Percentiles rank a stretch among this genome's conserved stretches.
phyloP scores from a whole-genome alignment of 2,329 filamentous ascomycete species.

The Sporothrix inflata region DNA sequence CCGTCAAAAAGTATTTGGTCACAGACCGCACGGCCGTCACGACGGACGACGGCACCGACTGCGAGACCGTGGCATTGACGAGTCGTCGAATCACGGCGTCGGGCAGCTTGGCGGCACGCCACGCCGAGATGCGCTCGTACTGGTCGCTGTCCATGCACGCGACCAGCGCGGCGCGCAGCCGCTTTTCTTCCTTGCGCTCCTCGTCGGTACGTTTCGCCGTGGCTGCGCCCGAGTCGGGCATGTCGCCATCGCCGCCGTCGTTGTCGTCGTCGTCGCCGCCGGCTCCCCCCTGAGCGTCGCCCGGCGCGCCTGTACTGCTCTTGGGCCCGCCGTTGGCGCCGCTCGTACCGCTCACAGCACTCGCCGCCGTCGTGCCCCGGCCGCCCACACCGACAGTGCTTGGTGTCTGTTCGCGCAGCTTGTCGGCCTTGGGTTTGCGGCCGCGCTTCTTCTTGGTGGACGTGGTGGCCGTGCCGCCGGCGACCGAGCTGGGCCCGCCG shows the following conservation, averaged over 20 bases:
- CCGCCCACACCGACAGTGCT: slow-evolving; percentile 47
- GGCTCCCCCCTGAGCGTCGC: slow-evolving; percentile 47
- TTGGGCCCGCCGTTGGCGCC: slow-evolving; percentile 40
- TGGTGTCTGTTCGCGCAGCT: slow-evolving; percentile 48
- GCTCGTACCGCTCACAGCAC: slow-evolving; percentile 37
- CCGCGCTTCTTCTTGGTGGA: slow-evolving; percentile 62
- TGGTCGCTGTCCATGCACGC: slow-evolving; percentile 68
- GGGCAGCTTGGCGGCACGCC: slow-evolving; percentile 69
- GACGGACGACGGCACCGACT: slow-evolving; percentile 74
- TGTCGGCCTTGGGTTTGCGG: slow-evolving; percentile 62
- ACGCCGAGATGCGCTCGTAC: slow-evolving; percentile 70
- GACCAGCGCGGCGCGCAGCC: slow-evolving; percentile 63
- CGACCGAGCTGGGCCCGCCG: slow-evolving; percentile 50
- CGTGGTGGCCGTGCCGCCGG: slow-evolving; percentile 43
- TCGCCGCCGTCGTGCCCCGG: slow-evolving; percentile 50
- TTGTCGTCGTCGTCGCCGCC: slow-evolving; percentile 56
- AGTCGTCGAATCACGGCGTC: slow-evolving; percentile 73
- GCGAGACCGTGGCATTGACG: slow-evolving; percentile 79
- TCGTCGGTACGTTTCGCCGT: slow-evolving; percentile 50
- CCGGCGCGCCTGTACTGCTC: slow-evolving; percentile 33
- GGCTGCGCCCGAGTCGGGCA: slow-evolving; percentile 38
- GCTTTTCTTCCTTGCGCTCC: slow-evolving; percentile 67
- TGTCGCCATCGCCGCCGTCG: slow-evolving; percentile 45
- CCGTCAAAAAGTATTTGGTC: slow-evolving; percentile 75
- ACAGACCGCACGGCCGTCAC: slow-evolving; percentile 76